These are phyloP conservation scores for Aspergillus quadricinctus DNA, from an alignment of 2,329 filamentous ascomycete genomes.

Conservation along the genomic window DNA sequence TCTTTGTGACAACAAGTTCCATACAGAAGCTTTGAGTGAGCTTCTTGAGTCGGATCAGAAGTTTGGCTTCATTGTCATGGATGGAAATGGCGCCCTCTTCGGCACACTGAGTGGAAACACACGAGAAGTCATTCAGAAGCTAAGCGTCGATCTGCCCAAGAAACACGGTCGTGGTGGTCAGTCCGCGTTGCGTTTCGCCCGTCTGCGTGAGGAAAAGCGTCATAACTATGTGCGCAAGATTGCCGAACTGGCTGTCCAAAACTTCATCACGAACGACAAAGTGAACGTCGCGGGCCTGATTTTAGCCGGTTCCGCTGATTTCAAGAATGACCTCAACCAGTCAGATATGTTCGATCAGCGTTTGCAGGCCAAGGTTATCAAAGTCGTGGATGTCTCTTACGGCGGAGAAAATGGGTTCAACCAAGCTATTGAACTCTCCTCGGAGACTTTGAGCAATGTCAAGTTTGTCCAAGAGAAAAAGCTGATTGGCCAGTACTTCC, in stretches of 20 bases:
- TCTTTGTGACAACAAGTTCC: slow-evolving; percentile 99
- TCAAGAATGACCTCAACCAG: slow-evolving; percentile 98
- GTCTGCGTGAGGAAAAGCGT: slow-evolving; percentile 98
- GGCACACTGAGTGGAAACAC: slow-evolving; percentile 97
- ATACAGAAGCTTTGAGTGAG: slow-evolving; percentile 94
- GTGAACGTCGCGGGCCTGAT: slow-evolving; percentile 96
- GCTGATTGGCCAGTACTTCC: slow-evolving; percentile 97
- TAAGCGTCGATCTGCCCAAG: slow-evolving; percentile 97
- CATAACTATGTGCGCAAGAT: slow-evolving; percentile 99
- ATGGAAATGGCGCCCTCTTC: slow-evolving; percentile 96
- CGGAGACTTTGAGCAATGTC: slow-evolving; percentile 96
- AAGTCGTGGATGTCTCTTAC: slow-evolving; percentile 98
- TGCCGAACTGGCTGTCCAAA: slow-evolving; percentile 94
- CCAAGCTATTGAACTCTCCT: slow-evolving; percentile 92
- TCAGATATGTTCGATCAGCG: slow-evolving; percentile 96
- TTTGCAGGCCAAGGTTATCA: slow-evolving; percentile 92
- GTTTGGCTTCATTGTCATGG: slow-evolving; percentile 99
- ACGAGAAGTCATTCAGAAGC: slow-evolving; percentile 94
- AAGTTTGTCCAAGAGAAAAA: slow-evolving; percentile 99
- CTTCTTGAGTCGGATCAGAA: slow-evolving; percentile 98
- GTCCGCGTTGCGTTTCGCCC: slow-evolving; percentile 97
- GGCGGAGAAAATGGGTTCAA: slow-evolving; percentile 99
- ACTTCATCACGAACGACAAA: slow-evolving; percentile 98
- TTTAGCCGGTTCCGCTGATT: slow-evolving; percentile 94
- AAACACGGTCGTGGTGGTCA: slow-evolving; percentile 99